Conservation (phyloP, 306 rosid genomes). For the Quillaja saponaria region DNA sequence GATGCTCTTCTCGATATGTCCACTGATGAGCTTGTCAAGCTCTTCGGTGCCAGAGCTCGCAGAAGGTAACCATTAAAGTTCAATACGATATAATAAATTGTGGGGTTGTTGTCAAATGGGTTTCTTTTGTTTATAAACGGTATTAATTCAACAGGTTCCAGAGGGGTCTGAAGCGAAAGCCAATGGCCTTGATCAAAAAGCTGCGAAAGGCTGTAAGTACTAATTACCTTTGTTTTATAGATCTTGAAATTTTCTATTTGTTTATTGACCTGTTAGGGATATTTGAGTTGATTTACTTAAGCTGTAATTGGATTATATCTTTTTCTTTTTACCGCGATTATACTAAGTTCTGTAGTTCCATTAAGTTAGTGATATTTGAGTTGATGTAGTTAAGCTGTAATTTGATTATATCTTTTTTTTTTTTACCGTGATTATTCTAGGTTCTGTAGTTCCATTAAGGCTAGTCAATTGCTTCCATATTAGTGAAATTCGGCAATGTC, state of each 20-base stretch:
- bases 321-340: too few relatives aligned
- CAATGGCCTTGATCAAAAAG: conserved; percentile 94
- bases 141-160: conserved; percentile 52
- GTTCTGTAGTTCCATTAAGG: too few relatives aligned
- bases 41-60: conserved; percentile 82
- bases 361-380: too few relatives aligned
- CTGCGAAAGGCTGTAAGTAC: conserved; percentile 81
- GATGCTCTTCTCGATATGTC: conserved; percentile 94
- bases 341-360: too few relatives aligned
- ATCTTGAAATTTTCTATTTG: not conserved
- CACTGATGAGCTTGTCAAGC: conserved; percentile 83
- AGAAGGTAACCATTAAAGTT: conserved; percentile 47
- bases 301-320: too few relatives aligned
- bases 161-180: conserved; percentile 89
- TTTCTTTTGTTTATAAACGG: not conserved
- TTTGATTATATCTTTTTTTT: too few relatives aligned
- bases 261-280: not conserved
- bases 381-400: too few relatives aligned
- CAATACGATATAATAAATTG: too few relatives aligned
- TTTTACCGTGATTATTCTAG: too few relatives aligned
- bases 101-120: not conserved
- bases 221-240: not conserved
- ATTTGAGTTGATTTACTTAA: too few relatives aligned
- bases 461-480: too few relatives aligned
- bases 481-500: too few relatives aligned